Percentiles rank a stretch among this genome's conserved stretches.
Conservation (phyloP, 768 basidiomycete species). For the Phallus indusiatus region DNA sequence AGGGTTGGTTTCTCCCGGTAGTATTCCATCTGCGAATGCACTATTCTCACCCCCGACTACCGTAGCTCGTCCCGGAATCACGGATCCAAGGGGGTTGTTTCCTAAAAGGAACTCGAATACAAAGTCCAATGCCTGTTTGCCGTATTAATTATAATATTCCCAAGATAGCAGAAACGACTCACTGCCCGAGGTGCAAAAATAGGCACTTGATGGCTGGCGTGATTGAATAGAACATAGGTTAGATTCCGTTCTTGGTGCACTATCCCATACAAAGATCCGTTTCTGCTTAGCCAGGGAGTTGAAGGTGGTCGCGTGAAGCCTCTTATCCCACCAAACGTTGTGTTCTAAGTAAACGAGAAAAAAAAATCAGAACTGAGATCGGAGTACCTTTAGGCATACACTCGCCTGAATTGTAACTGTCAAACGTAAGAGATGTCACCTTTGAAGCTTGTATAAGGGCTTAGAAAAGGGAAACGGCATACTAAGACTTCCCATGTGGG, state of each 20-base stretch:
- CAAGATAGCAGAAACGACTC: conserved; percentile 31
- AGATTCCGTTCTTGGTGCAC: conserved; percentile 67
- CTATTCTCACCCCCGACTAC: conserved; percentile 45
- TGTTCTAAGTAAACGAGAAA: conserved; percentile 47
- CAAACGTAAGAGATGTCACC: not conserved
- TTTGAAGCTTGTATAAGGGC: not conserved
- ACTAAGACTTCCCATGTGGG: conserved; percentile 60
- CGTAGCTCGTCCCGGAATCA: conserved; percentile 23
- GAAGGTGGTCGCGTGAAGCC: conserved; percentile 63
- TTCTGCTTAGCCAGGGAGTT: conserved; percentile 57
- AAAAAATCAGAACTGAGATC: not conserved
- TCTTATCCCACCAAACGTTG: conserved; percentile 68
- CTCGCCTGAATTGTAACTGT: conserved; percentile 7
- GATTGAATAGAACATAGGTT: conserved; percentile 30
- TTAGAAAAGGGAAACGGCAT: conserved; percentile 10
- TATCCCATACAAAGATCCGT: conserved; percentile 52
- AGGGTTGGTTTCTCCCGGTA: conserved; percentile 42
- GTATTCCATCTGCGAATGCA: conserved; percentile 32
- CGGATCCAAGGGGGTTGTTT: conserved; percentile 47
- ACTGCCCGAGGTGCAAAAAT: conserved; percentile 34
- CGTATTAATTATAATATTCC: conserved; percentile 17
- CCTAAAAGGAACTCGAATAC: conserved; percentile 62
- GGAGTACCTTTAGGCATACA: not conserved
- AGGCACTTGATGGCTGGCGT: conserved; percentile 33
- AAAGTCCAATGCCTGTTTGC: conserved; percentile 46